Base-by-base conservation (phyloP, 306 rosid species). In the Heteromeles arbutifolia region DNA sequence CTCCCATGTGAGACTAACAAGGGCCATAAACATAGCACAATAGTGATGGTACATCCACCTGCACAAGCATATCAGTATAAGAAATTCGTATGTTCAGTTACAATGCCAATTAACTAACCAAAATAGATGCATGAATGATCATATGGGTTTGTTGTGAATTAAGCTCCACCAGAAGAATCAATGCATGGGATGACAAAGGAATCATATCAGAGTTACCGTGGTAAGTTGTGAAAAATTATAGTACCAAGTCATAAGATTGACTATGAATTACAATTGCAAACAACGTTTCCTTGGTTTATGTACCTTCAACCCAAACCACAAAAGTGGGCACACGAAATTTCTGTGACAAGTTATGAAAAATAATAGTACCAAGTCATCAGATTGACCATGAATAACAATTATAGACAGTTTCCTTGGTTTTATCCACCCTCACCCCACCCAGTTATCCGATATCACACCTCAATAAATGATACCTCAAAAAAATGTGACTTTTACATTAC, bases 21-120 rank as follows among this genome's bases (percentile, higher is more conserved):
- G 89, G 76, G 99, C 99, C 98, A 90, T 96, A 34, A 86, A 7
- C 98, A 92, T 87, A 65, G 99, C 99, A 80, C 97, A 90, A 81
- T 96, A 96, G 80, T 96, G 99, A 86, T 96, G 99, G 79, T 92
- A 92, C 85, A 96, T 92, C 99, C 99, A 96, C 99, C 99, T 96
- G 83, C 77, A 79, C 82, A 74, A 73, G 13, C 56, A 74, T 53
- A 74, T 61, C 59, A 26, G 28, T 57, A 37, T 48, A 63, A 19
- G 59, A 21, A 29, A 70, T 53, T 32, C 18, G 28, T 26, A 24
- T 59, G 31, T 73, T 29, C 29, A 3, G 18, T 50, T 32, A 62
- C 54, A 78, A 44, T 50, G 32, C 44, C 18, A 43, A 43, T 39
- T 41, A 25, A 61, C 57, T 5, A 68, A 67, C 41, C 11, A 29